Evolutionary conservation across 2,329 filamentous ascomycete species (phyloP), one percentile per base, ranked within the genome.

Genomic region (Cylindrodendrum hubeiense): DNA sequence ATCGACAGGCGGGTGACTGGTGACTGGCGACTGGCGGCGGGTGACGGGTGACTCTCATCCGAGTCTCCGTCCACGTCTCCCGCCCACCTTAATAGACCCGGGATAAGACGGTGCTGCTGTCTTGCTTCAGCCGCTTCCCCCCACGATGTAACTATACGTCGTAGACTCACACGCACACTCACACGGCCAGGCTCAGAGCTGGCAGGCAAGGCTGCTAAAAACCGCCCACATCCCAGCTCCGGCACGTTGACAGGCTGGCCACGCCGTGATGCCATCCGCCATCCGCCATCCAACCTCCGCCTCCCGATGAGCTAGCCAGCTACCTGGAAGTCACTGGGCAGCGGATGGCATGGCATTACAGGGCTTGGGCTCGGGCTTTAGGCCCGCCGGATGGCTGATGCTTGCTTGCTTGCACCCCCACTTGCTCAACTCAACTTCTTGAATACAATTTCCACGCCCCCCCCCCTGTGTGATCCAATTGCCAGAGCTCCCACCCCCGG

Each of bases 81-180:
- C 47, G 44, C 26, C 33, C 49, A 53, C 54, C 22, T 53, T 52
- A 50, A 62, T 37, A 47, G 4, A 26, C 28, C 21, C 56, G 47
- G 56, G 56, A 59, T 51, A 46, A 57, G 53, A 39, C 49, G 46
- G 56, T 63, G 47, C 60, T 41, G 53, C 47, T 49, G 15, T 39
- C 53, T 63, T 39, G 53, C 37, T 58, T 63, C 53, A 63, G 60
- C 60, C 53, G 60, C 53, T 44, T 56, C 8, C 21, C 39, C 44
- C 44, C 43, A 24, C 60, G 54, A 63, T 63, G 60, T 53, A 63
- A 63, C 60, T 10, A 9, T 26, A 47, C n/a, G 37, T 39, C 37
- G 10, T 28, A 30, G 10, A 39, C 37, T n/a, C 15, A 39, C 15
- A 39, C 37, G 7, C 37, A 39, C 37, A 8, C 34, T 17, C 34